Percentiles rank a stretch among this genome's conserved stretches.
Evolutionary conservation across 768 basidiomycete genomes (phyloP).

Genomic region (Suillus alpinus): DNA sequence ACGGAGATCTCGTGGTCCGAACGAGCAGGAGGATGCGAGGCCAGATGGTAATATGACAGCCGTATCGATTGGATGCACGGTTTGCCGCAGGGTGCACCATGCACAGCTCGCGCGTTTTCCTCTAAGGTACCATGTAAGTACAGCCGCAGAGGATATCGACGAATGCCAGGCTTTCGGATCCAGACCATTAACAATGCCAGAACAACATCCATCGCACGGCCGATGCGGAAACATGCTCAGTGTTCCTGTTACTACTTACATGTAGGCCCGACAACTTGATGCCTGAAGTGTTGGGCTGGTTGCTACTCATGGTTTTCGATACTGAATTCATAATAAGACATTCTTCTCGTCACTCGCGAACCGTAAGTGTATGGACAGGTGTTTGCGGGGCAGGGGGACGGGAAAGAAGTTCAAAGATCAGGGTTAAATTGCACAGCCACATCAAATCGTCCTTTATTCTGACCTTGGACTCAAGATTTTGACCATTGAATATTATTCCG

Average conservation of each 20-base stretch:
- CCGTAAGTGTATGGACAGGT: background rate
- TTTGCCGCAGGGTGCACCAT: background rate
- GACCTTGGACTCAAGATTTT: background rate
- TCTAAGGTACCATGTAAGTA: background rate
- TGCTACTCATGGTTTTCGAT: background rate
- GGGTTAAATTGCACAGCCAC: background rate
- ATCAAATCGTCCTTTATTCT: background rate
- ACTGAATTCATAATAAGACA: background rate
- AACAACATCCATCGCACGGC: background rate
- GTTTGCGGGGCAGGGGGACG: background rate
- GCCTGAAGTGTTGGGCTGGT: background rate
- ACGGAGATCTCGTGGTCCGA: background rate
- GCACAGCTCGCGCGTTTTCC: background rate
- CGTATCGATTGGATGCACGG: background rate
- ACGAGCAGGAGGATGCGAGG: slow-evolving; percentile 3
- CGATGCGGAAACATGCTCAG: background rate
- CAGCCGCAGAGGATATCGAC: background rate
- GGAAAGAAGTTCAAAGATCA: background rate
- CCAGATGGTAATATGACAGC: background rate
- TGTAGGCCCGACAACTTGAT: background rate
- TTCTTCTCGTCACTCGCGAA: too few relatives aligned
- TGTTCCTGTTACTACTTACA: background rate
- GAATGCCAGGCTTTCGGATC: background rate
- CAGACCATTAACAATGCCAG: background rate
- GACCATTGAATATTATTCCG: background rate